Conservation (phyloP, 805 yeast species). For the Spathaspora sp. region DNA sequence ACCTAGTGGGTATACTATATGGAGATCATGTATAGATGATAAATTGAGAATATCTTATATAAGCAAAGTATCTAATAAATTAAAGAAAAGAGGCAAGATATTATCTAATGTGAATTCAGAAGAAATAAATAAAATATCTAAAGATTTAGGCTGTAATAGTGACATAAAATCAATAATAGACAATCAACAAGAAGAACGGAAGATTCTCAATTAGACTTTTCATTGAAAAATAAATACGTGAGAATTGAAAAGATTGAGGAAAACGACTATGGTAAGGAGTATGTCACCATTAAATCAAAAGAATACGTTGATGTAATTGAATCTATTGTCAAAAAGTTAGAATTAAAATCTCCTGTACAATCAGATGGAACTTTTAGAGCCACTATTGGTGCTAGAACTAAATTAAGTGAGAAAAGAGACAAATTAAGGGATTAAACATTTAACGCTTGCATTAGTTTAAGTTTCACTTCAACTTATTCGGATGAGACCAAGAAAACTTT, state of each 20-base stretch:
- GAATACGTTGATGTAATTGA: background rate
- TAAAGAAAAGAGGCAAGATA: background rate
- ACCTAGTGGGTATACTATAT: background rate
- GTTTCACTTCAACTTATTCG: background rate
- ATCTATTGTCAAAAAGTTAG: background rate
- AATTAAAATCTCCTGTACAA: background rate
- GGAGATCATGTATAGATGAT: background rate
- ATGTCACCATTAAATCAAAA: background rate
- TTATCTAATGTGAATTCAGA: background rate
- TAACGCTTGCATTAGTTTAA: slow-evolving; percentile 1
- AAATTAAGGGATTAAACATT: background rate
- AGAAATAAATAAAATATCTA: background rate
- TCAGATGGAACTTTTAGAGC: background rate
- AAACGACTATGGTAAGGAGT: slow-evolving; percentile 1
- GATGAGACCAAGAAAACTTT: background rate
- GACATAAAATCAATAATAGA: background rate
- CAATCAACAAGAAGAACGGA: background rate
- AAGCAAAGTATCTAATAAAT: background rate
- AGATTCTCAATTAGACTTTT: background rate
- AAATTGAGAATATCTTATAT: background rate
- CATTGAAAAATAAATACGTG: background rate
- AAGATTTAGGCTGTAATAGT: background rate
- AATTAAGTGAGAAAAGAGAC: background rate
- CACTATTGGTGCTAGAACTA: background rate
- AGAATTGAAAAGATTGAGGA: background rate